Percentiles rank a stretch among this genome's conserved stretches.
These are phyloP conservation scores for Pythium volutum DNA, from an alignment of 352 stramenopile genomes.

Conservation along the genomic window DNA sequence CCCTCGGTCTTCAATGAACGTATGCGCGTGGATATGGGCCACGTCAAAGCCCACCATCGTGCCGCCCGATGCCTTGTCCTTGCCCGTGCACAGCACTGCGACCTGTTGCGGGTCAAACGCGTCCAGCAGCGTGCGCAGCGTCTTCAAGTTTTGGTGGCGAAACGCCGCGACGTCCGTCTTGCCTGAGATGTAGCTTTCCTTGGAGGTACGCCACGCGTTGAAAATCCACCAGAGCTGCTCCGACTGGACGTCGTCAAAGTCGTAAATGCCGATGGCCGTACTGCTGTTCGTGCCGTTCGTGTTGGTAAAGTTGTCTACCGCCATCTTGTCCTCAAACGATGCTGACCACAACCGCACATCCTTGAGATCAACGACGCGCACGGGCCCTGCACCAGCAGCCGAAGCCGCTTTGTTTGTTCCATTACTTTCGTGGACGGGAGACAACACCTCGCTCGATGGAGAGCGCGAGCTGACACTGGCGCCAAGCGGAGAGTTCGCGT, in stretches of 20 bases:
- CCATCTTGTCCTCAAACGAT: slow-evolving; percentile 5
- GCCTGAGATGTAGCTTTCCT: slow-evolving; percentile 63
- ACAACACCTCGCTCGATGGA: slow-evolving; percentile 18
- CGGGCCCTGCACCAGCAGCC: background rate
- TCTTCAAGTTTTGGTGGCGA: slow-evolving; percentile 64
- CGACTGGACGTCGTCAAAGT: slow-evolving; percentile 81
- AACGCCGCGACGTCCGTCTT: slow-evolving; percentile 72
- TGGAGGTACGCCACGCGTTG: slow-evolving; percentile 60
- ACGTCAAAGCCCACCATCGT: slow-evolving; percentile 81
- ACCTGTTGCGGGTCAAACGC: slow-evolving; percentile 81
- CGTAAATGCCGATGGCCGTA: slow-evolving; percentile 59
- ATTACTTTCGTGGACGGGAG: slow-evolving; percentile 27
- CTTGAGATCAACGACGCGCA: slow-evolving; percentile 56
- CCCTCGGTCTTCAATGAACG: slow-evolving; percentile 63
- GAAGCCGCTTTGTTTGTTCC: slow-evolving; percentile 6
- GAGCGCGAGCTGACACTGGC: background rate
- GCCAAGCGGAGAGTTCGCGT: slow-evolving; percentile 22
- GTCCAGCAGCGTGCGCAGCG: slow-evolving; percentile 63
- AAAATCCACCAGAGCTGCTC: slow-evolving; percentile 85
- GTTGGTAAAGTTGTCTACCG: slow-evolving; percentile 18
- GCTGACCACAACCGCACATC: slow-evolving; percentile 43
- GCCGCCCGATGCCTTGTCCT: slow-evolving; percentile 28
- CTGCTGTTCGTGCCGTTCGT: slow-evolving; percentile 30
- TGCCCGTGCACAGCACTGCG: slow-evolving; percentile 54
- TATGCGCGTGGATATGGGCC: slow-evolving; percentile 69